phyloP scores from a whole-genome alignment of 768 basidiomycete genomes.

The Boletellus sp. region DNA sequence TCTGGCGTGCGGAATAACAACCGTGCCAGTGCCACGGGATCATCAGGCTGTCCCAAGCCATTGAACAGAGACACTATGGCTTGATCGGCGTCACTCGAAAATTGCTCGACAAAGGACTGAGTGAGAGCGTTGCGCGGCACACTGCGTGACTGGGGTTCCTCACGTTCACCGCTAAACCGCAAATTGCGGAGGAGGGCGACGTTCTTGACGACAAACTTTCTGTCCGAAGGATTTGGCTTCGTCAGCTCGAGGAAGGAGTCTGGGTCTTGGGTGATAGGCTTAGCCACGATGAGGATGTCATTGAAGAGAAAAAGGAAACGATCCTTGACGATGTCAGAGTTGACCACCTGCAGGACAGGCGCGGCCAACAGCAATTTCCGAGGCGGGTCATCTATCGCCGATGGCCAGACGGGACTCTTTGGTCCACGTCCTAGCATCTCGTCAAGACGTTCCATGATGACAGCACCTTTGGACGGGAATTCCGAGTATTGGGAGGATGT shows the following conservation, averaged over 20 bases:
- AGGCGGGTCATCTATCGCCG: constrained; percentile 78
- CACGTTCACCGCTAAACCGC: constrained; percentile 66
- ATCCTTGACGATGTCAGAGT: constrained; percentile 91
- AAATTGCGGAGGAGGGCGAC: constrained; percentile 75
- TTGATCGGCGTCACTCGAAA: constrained; percentile 72
- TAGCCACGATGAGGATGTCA: constrained; percentile 90
- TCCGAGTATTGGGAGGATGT: constrained; percentile 65
- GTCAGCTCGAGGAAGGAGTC: constrained; percentile 57
- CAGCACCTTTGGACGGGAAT: constrained; percentile 42
- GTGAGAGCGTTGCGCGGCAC: constrained; percentile 59
- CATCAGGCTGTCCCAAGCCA: constrained; percentile 56
- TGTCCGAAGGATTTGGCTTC: constrained; percentile 57
- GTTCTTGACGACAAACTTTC: constrained; percentile 85
- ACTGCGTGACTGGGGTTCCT: constrained; percentile 50
- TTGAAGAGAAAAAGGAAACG: constrained; percentile 96
- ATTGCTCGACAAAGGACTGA: constrained; percentile 72
- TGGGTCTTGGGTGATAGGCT: constrained; percentile 73
- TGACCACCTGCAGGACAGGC: constrained; percentile 90
- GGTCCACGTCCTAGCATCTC: constrained; percentile 63
- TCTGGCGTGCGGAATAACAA: constrained; percentile 79
- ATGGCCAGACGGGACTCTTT: constrained; percentile 56
- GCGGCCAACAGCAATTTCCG: constrained; percentile 81
- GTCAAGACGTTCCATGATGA: constrained; percentile 66
- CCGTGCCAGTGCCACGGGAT: constrained; percentile 73
- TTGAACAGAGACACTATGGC: constrained; percentile 71